Evolutionary conservation across 768 basidiomycete genomes (phyloP).

Genomic region (Termitomyces sp.): DNA sequence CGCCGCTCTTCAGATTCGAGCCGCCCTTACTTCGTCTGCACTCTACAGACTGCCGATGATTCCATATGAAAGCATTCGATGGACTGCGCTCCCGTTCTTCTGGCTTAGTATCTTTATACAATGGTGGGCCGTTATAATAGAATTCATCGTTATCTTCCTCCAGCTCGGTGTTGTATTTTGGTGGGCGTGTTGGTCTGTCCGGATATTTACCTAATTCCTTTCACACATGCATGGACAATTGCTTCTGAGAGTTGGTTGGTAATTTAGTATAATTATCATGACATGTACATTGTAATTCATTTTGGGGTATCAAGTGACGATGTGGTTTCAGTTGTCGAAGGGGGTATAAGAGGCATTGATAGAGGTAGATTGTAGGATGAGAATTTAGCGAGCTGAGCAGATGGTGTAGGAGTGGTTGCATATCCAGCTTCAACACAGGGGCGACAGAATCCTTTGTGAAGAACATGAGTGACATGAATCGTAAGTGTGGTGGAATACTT

Average conservation of each 20-base stretch:
- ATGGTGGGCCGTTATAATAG: constrained; percentile 61
- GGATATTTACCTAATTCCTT: constrained; percentile 33
- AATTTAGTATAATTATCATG: not conserved
- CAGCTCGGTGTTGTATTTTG: constrained; percentile 57
- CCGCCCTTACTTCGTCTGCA: constrained; percentile 47
- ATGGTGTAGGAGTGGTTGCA: constrained; percentile 13
- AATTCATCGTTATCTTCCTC: constrained; percentile 49
- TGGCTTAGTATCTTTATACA: constrained; percentile 59
- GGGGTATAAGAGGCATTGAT: not conserved
- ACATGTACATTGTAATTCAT: not conserved
- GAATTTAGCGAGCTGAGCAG: constrained; percentile 3
- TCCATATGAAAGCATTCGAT: constrained; percentile 55
- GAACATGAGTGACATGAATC: not conserved
- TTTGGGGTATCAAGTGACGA: constrained; percentile 3
- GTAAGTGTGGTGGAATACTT: constrained; percentile 23
- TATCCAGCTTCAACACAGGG: constrained; percentile 57
- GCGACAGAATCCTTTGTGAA: constrained; percentile 55
- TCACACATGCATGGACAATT: not conserved
- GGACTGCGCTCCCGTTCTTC: constrained; percentile 58
- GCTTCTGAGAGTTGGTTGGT: not conserved
- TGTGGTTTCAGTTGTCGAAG: not conserved
- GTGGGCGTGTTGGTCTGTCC: constrained; percentile 74
- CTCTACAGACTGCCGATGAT: constrained; percentile 56
- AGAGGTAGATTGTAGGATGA: constrained; percentile 3
- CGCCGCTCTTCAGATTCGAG: constrained; percentile 50